Evolutionary conservation across 2,329 filamentous ascomycete species (phyloP).

Genomic region (Pseudocercospora crystallina): DNA sequence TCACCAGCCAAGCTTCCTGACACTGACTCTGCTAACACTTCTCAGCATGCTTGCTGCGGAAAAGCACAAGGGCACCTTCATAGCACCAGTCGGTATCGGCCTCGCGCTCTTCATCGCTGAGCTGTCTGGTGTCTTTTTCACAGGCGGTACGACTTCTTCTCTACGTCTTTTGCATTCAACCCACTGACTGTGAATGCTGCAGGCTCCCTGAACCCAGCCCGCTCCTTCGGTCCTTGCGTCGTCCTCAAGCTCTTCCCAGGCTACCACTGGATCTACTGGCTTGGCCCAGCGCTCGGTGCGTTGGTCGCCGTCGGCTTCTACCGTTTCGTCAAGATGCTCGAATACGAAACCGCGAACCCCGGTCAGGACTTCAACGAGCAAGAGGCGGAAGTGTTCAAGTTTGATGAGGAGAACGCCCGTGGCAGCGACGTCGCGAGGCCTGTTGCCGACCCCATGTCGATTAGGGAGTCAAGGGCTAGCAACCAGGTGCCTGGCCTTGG

Average conservation of each 20-base stretch:
- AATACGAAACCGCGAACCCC: conserved; percentile 36
- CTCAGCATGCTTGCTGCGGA: conserved; percentile 29
- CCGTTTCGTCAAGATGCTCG: conserved; percentile 34
- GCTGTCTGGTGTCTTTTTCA: conserved; percentile 38
- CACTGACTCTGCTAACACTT: too few relatives aligned
- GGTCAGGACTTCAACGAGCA: conserved; percentile 22
- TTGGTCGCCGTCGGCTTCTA: conserved; percentile 34
- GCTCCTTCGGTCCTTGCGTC: conserved; percentile 35
- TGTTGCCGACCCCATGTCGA: background rate
- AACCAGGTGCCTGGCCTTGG: too few relatives aligned
- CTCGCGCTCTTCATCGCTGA: conserved; percentile 48
- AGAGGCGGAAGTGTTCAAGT: conserved; percentile 38
- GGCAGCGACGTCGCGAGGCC: conserved; percentile 9
- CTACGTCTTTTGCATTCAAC: too few relatives aligned
- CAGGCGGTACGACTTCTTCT: conserved; percentile 23
- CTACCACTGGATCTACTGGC: conserved; percentile 35
- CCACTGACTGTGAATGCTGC: too few relatives aligned
- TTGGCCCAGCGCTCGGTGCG: conserved; percentile 32
- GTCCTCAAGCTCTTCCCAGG: conserved; percentile 29
- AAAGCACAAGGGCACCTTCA: conserved; percentile 44
- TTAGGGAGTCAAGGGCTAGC: too few relatives aligned
- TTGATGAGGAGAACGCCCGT: conserved; percentile 38
- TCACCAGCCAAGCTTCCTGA: too few relatives aligned
- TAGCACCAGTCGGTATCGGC: conserved; percentile 51
- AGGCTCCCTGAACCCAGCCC: conserved; percentile 34